Percentiles rank a stretch among this genome's conserved stretches.
phyloP scores from a whole-genome alignment of 225 moss, liverwort and hornwort genomes.

The Takakia lepidozioides region DNA sequence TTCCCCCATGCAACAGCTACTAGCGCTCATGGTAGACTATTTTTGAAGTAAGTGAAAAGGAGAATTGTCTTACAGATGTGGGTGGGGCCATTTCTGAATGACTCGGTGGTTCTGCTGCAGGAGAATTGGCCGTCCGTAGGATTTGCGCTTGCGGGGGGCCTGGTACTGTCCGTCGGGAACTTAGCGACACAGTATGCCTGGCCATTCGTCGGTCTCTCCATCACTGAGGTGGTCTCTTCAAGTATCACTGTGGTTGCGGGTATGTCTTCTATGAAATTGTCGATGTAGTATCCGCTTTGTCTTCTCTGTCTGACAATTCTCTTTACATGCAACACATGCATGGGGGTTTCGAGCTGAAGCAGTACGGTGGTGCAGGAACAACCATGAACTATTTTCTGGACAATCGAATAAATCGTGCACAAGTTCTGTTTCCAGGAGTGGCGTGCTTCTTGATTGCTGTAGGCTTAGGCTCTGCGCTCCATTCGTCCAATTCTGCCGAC shows the following conservation, averaged over 20 bases:
- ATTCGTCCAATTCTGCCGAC: constrained; percentile 61
- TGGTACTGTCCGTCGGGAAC: constrained; percentile 74
- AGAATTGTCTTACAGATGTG: too few relatives aligned
- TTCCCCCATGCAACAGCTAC: constrained; percentile 1
- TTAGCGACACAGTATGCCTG: constrained; percentile 73
- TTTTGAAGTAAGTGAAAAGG: too few relatives aligned
- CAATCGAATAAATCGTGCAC: constrained; percentile 68
- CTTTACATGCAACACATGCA: too few relatives aligned
- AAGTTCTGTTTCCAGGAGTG: constrained; percentile 80
- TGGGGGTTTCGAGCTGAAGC: too few relatives aligned
- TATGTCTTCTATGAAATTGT: constrained; percentile 10
- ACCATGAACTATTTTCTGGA: constrained; percentile 93
- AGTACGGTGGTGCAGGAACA: constrained; percentile 54
- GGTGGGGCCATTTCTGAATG: too few relatives aligned
- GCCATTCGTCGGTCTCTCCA: constrained; percentile 76
- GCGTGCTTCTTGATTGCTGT: constrained; percentile 85
- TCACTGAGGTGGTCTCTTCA: constrained; percentile 61
- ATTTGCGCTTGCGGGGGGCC: constrained; percentile 63
- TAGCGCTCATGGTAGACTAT: too few relatives aligned
- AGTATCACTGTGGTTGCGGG: constrained; percentile 89
- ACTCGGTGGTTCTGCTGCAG: constrained; percentile 17
- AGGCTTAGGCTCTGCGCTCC: constrained; percentile 64
- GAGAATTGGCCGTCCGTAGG: constrained; percentile 56
- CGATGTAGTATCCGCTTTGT: too few relatives aligned
- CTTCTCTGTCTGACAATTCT: too few relatives aligned